Evolutionary conservation across 1,284 basidiomycete genomes (phyloP).

Genomic region (Athelia psychrophila): DNA sequence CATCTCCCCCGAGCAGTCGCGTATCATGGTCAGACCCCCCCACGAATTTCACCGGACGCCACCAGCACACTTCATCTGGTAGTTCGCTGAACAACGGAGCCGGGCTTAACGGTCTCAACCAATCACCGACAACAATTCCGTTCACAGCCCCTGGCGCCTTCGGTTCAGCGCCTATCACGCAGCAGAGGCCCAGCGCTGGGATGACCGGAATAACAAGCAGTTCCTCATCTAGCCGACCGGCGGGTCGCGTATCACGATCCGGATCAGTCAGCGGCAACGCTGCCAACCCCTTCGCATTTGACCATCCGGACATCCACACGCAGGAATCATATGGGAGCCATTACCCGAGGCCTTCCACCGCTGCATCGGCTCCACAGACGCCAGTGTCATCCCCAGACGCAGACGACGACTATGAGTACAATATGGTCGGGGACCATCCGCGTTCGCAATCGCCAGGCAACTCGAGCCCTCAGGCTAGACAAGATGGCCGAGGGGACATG

Average conservation of each 20-base stretch:
- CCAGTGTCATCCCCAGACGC: constrained; percentile 27
- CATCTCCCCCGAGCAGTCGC: background rate
- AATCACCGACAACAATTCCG: constrained; percentile 23
- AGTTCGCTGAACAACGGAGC: constrained; percentile 28
- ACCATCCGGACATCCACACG: background rate
- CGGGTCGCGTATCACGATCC: constrained; percentile 61
- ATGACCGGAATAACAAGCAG: constrained; percentile 1
- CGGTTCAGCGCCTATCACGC: constrained; percentile 16
- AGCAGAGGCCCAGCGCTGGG: background rate
- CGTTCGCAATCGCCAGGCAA: constrained; percentile 24
- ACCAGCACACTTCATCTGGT: constrained; percentile 32
- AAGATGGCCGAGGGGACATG: constrained; percentile 14
- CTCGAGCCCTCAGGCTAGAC: constrained; percentile 8
- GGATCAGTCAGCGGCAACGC: constrained; percentile 51
- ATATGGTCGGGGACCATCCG: constrained; percentile 23
- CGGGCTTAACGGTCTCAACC: constrained; percentile 30
- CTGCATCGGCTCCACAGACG: constrained; percentile 23
- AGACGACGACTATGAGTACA: constrained; percentile 45
- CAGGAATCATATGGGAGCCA: constrained; percentile 13
- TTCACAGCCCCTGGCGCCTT: constrained; percentile 30
- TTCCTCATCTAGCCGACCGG: constrained; percentile 26
- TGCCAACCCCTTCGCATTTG: constrained; percentile 43
- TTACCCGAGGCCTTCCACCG: constrained; percentile 26
- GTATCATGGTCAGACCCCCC: constrained; percentile 21
- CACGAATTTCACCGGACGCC: constrained; percentile 23